These are phyloP conservation scores for Annulohypoxylon maeteangense DNA, from an alignment of 495 filamentous ascomycete genomes.

Conservation along the genomic window DNA sequence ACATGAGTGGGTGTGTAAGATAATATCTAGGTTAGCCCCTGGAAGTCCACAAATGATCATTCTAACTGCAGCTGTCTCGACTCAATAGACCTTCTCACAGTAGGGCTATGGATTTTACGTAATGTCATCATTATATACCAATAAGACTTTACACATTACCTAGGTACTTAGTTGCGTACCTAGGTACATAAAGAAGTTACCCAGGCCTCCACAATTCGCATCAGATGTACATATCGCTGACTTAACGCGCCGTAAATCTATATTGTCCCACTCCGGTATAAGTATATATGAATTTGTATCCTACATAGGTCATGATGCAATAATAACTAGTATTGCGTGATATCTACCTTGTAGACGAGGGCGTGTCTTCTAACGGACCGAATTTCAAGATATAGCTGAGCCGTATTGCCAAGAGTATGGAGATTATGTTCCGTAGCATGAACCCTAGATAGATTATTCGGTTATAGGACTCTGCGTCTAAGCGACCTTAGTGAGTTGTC, in stretches of 20 bases:
- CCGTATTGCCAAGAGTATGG: background rate
- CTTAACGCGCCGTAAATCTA: background rate
- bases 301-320: too few relatives aligned
- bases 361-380: background rate
- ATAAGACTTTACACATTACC: background rate
- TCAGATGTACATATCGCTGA: background rate
- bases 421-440: background rate
- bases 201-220: background rate
- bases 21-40: background rate
- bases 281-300: too few relatives aligned
- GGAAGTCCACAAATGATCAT: background rate
- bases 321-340: background rate
- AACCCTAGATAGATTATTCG: background rate
- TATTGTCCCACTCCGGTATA: background rate
- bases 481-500: background rate
- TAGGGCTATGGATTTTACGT: background rate
- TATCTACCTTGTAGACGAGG: background rate
- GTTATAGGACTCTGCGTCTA: background rate
- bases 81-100: background rate
- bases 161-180: background rate
- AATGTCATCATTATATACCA: background rate
- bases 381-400: background rate
- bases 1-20: background rate
- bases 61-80: background rate
- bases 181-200: background rate